Evolutionary conservation across 768 basidiomycete genomes (phyloP), one percentile per base, ranked within the genome.

Genomic region (Lentinula detonsa): DNA sequence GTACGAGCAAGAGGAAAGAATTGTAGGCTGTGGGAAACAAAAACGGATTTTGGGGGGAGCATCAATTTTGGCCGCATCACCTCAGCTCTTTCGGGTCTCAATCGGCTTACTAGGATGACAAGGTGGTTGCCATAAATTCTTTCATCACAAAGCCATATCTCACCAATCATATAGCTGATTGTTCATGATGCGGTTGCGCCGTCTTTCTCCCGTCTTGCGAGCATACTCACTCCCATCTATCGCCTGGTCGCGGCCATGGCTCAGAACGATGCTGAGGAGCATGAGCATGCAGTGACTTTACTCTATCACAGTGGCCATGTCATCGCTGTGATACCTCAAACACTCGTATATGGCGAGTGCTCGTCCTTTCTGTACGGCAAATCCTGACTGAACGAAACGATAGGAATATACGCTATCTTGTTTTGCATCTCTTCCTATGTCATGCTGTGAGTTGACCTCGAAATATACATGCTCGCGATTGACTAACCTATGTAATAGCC

Each of bases 261-360:
- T 39, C 53, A 37, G 4, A 54, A 54, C 53, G 23, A 40, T 28
- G 39, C 23, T 35, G 56, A 57, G 18, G 56, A 43, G 39, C 58
- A 59, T 35, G 46, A 50, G 15, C 58, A 50, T 10, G 58, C 42
- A 35, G 34, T 59, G 48, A 48, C 11, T 34, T 15, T 59, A 46
- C 35, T 59, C 8, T 59, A 59, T 50, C 58, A 59, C 31, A 59
- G 58, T 34, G 48, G 58, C 7, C 58, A 59, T 39, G 45, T 59
- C 35, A 39, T 59, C 13, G 58, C 45, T 39, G 34, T 59, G 8
- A 50, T 59, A 34, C 58, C 58, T 21, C 58, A 59, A 11, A 59
- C 45, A 16, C 16, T 59, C 21, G 58, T 59, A 49, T 59, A 59
- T 13, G 58, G 58, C 37, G 35, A 49, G 39, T 39, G 6, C 4